phyloP scores from a whole-genome alignment of 2,329 filamentous ascomycete species.

The Arachnomyces sp. region DNA sequence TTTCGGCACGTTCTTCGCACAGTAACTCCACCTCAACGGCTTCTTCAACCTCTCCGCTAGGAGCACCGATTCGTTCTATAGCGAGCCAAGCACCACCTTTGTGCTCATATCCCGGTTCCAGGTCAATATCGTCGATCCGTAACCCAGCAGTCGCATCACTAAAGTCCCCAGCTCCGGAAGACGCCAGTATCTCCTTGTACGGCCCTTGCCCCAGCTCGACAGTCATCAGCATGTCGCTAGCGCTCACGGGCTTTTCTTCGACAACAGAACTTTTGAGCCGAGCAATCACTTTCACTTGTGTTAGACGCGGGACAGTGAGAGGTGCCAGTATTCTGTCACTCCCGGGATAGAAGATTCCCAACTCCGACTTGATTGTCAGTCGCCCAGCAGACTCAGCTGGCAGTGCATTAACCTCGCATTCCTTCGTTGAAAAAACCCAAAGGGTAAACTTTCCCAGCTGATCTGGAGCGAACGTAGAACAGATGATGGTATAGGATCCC shows the following conservation, averaged over 20 bases:
- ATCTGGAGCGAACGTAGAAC: conserved; percentile 79
- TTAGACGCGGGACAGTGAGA: conserved; percentile 48
- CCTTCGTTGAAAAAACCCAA: conserved; percentile 57
- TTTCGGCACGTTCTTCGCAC: conserved; percentile 35
- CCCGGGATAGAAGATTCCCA: conserved; percentile 45
- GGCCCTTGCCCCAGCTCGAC: conserved; percentile 67
- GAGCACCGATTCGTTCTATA: conserved; percentile 67
- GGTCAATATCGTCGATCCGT: conserved; percentile 65
- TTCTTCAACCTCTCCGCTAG: conserved; percentile 43
- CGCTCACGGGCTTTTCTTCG: conserved; percentile 29
- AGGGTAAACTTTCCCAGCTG: conserved; percentile 69
- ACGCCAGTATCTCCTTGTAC: conserved; percentile 56
- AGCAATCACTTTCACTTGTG: conserved; percentile 52
- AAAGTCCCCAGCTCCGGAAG: conserved; percentile 68
- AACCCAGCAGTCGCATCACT: conserved; percentile 60
- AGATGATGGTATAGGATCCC: conserved; percentile 79
- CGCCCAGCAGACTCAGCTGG: conserved; percentile 68
- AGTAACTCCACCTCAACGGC: conserved; percentile 37
- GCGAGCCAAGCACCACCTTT: conserved; percentile 67
- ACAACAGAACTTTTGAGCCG: conserved; percentile 38
- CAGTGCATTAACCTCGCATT: conserved; percentile 52
- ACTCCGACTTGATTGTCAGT: conserved; percentile 46
- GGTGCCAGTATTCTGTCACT: conserved; percentile 49
- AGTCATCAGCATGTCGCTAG: conserved; percentile 58
- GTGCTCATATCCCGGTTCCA: conserved; percentile 55